These are phyloP conservation scores for Talaromyces trachyspermus DNA, from an alignment of 495 filamentous ascomycete genomes.

Conservation along the genomic window DNA sequence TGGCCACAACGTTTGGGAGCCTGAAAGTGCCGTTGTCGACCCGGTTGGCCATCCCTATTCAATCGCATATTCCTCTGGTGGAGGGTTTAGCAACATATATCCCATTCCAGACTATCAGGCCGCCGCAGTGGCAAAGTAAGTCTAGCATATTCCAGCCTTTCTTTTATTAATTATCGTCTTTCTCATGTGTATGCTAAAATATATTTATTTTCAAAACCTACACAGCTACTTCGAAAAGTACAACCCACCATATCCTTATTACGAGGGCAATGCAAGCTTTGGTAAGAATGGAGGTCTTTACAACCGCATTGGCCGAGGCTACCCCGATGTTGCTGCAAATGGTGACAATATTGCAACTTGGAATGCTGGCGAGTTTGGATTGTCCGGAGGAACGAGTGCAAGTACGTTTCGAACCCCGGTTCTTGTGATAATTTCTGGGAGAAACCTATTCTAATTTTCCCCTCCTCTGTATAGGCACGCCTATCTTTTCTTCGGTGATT, in stretches of 20 bases:
- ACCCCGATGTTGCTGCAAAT: conserved; percentile 27
- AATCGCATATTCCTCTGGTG: conserved; percentile 27
- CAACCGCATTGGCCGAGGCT: conserved; percentile 23
- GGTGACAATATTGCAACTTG: conserved; percentile 16
- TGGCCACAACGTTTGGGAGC: conserved; percentile 18
- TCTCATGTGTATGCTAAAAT: no score
- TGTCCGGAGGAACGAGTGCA: conserved; percentile 39
- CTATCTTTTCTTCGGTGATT: conserved; percentile 29
- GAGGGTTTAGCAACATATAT: conserved; percentile 44
- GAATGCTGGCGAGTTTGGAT: conserved; percentile 11
- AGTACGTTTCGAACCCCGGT: no score
- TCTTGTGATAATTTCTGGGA: no score
- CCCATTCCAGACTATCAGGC: conserved; percentile 24
- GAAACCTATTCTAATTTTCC: no score
- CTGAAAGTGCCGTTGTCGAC: conserved; percentile 15
- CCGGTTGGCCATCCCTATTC: conserved; percentile 17
- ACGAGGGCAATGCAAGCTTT: conserved; percentile 24
- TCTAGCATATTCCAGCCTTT: no score
- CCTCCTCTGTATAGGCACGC: no score
- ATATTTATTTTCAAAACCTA: no score
- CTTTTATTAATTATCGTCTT: no score
- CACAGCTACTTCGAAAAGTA: conserved; percentile 44
- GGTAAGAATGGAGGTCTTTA: conserved; percentile 18
- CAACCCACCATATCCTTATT: conserved; percentile 20
- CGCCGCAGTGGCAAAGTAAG: neutral